These are phyloP conservation scores for Fusarium falciforme DNA, from an alignment of 2,329 filamentous ascomycete species.

Conservation along the genomic window DNA sequence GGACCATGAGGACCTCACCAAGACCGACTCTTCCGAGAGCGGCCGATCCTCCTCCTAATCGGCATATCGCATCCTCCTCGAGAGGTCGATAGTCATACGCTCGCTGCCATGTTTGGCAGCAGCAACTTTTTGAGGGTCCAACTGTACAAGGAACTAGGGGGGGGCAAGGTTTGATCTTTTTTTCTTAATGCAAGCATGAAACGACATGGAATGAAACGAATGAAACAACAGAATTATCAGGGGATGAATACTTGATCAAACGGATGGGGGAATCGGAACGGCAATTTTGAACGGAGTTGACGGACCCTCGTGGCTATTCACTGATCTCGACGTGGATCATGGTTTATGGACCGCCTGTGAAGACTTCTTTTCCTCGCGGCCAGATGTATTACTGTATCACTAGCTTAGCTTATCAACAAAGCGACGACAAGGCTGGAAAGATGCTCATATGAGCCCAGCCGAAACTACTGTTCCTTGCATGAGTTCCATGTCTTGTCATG, in stretches of 20 bases:
- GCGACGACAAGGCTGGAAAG: conserved; percentile 19
- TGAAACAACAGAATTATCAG: conserved; percentile 31
- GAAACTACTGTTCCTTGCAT: neutral
- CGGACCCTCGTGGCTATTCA: conserved; percentile 42
- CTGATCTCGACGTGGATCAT: conserved; percentile 41
- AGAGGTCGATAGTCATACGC: conserved; percentile 37
- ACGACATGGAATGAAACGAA: conserved; percentile 45
- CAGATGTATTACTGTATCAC: conserved; percentile 49
- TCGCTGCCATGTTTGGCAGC: conserved; percentile 38
- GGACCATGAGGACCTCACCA: conserved; percentile 65
- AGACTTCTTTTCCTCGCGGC: conserved; percentile 22
- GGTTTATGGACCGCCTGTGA: conserved; percentile 30
- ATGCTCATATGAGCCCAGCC: conserved; percentile 15
- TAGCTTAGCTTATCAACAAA: conserved; percentile 29
- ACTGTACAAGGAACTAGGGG: conserved; percentile 34
- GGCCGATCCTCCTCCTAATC: conserved; percentile 65
- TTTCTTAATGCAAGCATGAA: conserved; percentile 31
- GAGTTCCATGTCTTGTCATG: neutral
- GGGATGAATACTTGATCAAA: conserved; percentile 7
- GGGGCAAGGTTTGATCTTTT: conserved; percentile 26
- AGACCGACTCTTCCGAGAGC: conserved; percentile 70
- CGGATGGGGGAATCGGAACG: conserved; percentile 10
- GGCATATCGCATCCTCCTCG: conserved; percentile 45
- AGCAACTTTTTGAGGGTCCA: conserved; percentile 29
- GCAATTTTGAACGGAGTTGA: conserved; percentile 36